Evolutionary conservation across 108 stramenopile genomes (phyloP).

Genomic region (Discostella pseudostelligera): DNA sequence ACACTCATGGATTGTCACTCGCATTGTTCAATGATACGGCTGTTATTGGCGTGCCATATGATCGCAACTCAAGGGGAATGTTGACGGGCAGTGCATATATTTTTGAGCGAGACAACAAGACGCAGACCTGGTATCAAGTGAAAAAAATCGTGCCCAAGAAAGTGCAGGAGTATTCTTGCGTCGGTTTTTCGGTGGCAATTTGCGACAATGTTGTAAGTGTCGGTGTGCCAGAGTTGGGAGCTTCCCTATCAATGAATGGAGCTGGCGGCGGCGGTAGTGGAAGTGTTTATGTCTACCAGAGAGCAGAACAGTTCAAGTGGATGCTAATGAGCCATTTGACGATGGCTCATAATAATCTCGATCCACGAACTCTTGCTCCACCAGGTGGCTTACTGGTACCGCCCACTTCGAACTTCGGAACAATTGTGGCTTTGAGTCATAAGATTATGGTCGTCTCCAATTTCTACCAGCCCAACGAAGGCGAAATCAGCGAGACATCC

Average conservation of each 20-base stretch:
- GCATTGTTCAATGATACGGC: conserved; percentile 24
- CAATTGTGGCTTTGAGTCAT: conserved; percentile 17
- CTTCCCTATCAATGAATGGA: background rate
- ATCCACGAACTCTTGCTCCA: background rate
- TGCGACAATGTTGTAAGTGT: conserved; percentile 22
- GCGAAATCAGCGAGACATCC: conserved; percentile 10
- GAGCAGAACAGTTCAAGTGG: conserved; percentile 36
- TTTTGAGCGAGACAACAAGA: conserved; percentile 29
- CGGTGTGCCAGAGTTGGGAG: conserved; percentile 30
- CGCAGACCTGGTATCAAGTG: conserved; percentile 35
- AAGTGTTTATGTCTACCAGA: conserved; percentile 26
- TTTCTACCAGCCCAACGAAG: conserved; percentile 19
- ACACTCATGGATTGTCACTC: conserved; percentile 32
- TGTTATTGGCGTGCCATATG: conserved; percentile 40
- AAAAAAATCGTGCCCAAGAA: conserved; percentile 42
- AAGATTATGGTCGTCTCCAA: conserved; percentile 32
- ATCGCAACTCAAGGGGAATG: conserved; percentile 31
- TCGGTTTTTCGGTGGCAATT: conserved; percentile 31
- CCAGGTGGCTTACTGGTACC: conserved; percentile 8
- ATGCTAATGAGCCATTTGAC: conserved; percentile 14
- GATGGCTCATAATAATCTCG: background rate
- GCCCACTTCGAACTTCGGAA: conserved; percentile 14
- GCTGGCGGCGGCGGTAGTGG: conserved; percentile 3
- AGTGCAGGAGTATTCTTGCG: conserved; percentile 21
- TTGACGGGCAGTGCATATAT: conserved; percentile 40